Evolutionary conservation across 1,139 yeast genomes (phyloP).

Genomic region (Fermentozyma sake): DNA sequence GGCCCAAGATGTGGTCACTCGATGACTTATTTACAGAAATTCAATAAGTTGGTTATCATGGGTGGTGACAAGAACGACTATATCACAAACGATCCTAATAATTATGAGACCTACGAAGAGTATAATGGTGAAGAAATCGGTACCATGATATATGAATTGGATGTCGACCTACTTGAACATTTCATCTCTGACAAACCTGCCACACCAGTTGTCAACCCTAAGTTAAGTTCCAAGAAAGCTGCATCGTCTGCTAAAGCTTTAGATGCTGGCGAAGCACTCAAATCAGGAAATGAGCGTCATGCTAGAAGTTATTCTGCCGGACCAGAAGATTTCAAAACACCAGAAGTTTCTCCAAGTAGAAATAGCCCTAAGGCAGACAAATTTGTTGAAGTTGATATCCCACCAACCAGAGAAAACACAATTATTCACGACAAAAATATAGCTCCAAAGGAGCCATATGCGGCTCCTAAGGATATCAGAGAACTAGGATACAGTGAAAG

Average conservation of each 20-base stretch:
- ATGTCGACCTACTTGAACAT: conserved; percentile 36
- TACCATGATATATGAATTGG: conserved; percentile 64
- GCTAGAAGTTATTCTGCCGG: conserved; percentile 39
- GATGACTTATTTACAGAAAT: conserved; percentile 62
- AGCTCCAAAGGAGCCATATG: no score
- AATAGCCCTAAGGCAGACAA: conserved; percentile 4
- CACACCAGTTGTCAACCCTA: conserved; percentile 11
- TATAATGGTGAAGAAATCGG: conserved; percentile 46
- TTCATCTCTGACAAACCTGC: conserved; percentile 17
- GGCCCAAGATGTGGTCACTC: conserved; percentile 95
- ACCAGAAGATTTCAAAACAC: conserved; percentile 42
- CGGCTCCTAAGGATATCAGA: no score
- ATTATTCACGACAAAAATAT: no score
- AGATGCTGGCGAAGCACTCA: conserved; percentile 10
- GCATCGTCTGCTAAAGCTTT: conserved; percentile 10
- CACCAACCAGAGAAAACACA: no score
- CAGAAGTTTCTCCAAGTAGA: conserved; percentile 31
- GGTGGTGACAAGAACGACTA: conserved; percentile 85
- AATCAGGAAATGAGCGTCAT: conserved; percentile 29
- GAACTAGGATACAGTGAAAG: no score
- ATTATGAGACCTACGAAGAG: conserved; percentile 46
- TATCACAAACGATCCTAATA: conserved; percentile 31
- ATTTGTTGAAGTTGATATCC: conserved; percentile 6
- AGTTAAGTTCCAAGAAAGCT: conserved; percentile 7
- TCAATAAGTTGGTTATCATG: conserved; percentile 73